phyloP scores from a whole-genome alignment of 2,329 filamentous ascomycete genomes.

The Exophiala bonariae region DNA sequence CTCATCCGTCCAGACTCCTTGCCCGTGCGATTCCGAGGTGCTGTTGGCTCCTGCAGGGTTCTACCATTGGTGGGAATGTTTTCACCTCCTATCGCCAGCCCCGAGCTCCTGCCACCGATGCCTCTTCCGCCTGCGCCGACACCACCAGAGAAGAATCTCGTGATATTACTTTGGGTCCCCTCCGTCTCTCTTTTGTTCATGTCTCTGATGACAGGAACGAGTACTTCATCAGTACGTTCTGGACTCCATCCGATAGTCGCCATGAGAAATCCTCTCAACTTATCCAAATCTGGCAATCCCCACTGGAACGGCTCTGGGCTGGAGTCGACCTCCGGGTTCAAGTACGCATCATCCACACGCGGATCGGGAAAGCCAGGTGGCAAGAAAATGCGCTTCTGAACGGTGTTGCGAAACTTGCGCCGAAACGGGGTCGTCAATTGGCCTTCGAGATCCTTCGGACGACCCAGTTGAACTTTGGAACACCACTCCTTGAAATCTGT shows the following conservation, averaged over 20 bases:
- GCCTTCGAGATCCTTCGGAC: constrained; percentile 61
- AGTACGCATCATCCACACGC: constrained; percentile 79
- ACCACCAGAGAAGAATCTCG: constrained; percentile 78
- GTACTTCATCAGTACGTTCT: constrained; percentile 90
- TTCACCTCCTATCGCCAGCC: constrained; percentile 17
- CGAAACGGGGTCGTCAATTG: constrained; percentile 66
- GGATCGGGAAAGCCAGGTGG: constrained; percentile 75
- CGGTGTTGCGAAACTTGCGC: constrained; percentile 83
- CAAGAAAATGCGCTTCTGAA: constrained; percentile 76
- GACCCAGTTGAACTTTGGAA: constrained; percentile 69
- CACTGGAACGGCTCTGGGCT: constrained; percentile 82
- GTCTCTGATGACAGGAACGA: constrained; percentile 91
- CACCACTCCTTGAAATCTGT: constrained; percentile 86
- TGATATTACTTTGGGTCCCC: constrained; percentile 95
- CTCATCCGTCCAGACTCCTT: constrained; percentile 75
- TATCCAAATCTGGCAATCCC: constrained; percentile 91
- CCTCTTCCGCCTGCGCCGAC: constrained; percentile 66
- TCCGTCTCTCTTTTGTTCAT: constrained; percentile 88
- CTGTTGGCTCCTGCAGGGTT: constrained; percentile 18
- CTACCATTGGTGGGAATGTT: neutral
- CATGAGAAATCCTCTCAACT: constrained; percentile 82
- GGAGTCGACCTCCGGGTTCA: constrained; percentile 80
- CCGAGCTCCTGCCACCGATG: constrained; percentile 33
- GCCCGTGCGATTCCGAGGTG: constrained; percentile 62
- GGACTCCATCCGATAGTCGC: constrained; percentile 87